Conservation (phyloP, 495 filamentous ascomycete genomes). For the Eremomyces bilateralis region DNA sequence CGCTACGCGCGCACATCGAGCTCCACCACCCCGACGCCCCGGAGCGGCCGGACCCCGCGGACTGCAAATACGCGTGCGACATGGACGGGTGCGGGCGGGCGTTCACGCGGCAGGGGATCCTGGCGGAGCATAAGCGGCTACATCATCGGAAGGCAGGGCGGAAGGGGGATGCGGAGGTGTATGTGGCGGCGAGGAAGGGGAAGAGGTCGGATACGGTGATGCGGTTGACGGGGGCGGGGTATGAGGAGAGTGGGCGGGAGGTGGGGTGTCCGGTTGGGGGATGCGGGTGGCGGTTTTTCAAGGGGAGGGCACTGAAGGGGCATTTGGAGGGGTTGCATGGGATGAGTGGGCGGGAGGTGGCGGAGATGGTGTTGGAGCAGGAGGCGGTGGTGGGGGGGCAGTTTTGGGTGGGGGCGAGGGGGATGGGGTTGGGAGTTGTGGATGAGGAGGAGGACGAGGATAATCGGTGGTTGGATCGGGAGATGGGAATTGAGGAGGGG, state of each 20-base stretch:
- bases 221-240: not conserved
- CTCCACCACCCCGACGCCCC: conserved; percentile 19
- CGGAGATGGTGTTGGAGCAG: no score
- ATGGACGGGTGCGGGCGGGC: conserved; percentile 42
- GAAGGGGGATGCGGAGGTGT: not conserved
- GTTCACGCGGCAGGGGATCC: conserved; percentile 45
- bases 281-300: no score
- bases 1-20: conserved; percentile 30
- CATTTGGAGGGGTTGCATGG: no score
- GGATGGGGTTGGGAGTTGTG: no score
- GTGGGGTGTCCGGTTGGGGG: no score
- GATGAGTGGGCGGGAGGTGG: no score
- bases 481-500: no score
- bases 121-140: conserved; percentile 65
- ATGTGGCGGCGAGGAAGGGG: not conserved
- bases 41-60: conserved; percentile 47
- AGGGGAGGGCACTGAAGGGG: no score
- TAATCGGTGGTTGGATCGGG: no score
- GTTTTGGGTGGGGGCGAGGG: no score
- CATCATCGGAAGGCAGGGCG: conserved; percentile 24
- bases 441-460: no score
- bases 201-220: not conserved
- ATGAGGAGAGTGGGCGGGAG: not conserved
- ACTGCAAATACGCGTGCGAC: conserved; percentile 33
- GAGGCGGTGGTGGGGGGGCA: no score